Evolutionary conservation across 306 rosid genomes (phyloP), one percentile per base, ranked within the genome.

Genomic region (Fagus sylvatica): DNA sequence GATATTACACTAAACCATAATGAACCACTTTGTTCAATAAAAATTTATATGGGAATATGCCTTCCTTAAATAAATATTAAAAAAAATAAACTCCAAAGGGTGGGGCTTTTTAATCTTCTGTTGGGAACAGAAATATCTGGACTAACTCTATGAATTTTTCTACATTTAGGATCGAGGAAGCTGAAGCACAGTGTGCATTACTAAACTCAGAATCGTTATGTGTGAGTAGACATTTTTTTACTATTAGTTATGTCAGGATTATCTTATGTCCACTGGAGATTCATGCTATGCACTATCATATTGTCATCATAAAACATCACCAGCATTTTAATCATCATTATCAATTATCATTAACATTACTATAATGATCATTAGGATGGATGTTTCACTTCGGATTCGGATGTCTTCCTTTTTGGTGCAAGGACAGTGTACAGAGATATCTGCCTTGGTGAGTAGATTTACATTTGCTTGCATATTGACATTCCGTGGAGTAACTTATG

Each of bases 151-250:
- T 19, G 28, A 40, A 15, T 71, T 82, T 79, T 42, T 10, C 51
- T 41, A 82, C 81, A 76, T 82, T 65, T 83, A 93, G 97, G 88
- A 82, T 90, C 53, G 97, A 93, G 84, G 96, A 93, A 88, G 97
- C 92, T 74, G 97, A 90, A 88, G 96, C 97, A 43, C 96, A 93
- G 48, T 89, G 94, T 85, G 96, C 94, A 54, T 87, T 93, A 69
- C 76, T 93, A 76, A 93, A 93, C 85, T 85, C 65, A 37, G 96
- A 93, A 72, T 74, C 65, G 10, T 85, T 88, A 77, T 93, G 96
- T 75, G 97, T 93, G 79, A 78, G 96, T 81, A 54, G 37, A 73
- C 78, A 16, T 22, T 71, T 64, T 48, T 42, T 55, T 48, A 60
- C 73, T 41, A 11, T 19, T 6, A 53, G 30, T 80, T 55, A 54